These are phyloP conservation scores for Ustilago loliicola DNA, from an alignment of 1,284 basidiomycete genomes.

Conservation along the genomic window DNA sequence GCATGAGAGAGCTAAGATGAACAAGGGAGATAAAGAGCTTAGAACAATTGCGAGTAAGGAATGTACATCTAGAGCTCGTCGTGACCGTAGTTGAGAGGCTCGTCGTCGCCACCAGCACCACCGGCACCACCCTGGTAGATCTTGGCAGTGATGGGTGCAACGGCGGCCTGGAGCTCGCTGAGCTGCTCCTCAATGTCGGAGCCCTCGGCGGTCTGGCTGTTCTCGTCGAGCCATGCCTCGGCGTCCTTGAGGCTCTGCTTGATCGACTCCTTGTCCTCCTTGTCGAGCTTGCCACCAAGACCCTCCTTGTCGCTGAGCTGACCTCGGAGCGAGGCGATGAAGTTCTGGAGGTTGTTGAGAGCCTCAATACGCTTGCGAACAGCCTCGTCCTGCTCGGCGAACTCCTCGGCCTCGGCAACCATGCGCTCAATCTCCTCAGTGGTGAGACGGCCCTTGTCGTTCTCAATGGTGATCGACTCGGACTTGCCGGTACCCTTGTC, in stretches of 20 bases:
- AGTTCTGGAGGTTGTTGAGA: conserved; percentile 69
- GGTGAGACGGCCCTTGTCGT: conserved; percentile 69
- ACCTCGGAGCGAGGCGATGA: conserved; percentile 66
- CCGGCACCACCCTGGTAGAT: conserved; percentile 62
- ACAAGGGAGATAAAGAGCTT: conserved; percentile 1
- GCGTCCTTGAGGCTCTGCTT: conserved; percentile 69
- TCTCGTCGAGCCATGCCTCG: conserved; percentile 70
- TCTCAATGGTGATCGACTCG: conserved; percentile 69
- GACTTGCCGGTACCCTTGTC: conserved; percentile 70
- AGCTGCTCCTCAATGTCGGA: conserved; percentile 70
- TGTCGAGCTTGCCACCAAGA: conserved; percentile 70
- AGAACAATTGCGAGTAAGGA: not conserved
- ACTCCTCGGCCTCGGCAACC: conserved; percentile 70
- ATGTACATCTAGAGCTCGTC: conserved; percentile 64
- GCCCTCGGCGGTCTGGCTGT: conserved; percentile 65
- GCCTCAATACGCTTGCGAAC: conserved; percentile 68
- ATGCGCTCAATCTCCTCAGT: conserved; percentile 70
- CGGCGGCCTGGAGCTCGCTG: conserved; percentile 67
- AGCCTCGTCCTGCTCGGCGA: conserved; percentile 69
- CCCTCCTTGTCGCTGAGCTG: conserved; percentile 70
- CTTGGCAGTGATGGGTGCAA: conserved; percentile 70
- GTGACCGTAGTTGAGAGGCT: conserved; percentile 68
- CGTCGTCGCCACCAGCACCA: conserved; percentile 56
- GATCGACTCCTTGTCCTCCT: conserved; percentile 69
- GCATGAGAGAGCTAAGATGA: not conserved